These are phyloP conservation scores for Rhizopogon roseolus DNA, from an alignment of 768 basidiomycete genomes.

Conservation along the genomic window DNA sequence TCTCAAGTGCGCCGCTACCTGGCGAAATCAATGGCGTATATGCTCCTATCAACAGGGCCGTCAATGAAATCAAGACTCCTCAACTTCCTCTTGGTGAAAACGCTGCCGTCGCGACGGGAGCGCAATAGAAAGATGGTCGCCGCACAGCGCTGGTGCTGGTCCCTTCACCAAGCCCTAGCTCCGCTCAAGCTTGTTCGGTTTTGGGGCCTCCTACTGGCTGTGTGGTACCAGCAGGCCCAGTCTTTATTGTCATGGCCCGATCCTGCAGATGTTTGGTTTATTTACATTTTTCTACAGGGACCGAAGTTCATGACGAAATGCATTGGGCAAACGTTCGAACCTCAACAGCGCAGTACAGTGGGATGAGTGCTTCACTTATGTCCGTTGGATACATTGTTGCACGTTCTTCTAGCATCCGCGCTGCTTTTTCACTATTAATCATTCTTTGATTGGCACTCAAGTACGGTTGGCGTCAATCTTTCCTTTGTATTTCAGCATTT, in stretches of 20 bases:
- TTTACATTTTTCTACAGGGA: conserved; percentile 29
- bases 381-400: conserved; percentile 15
- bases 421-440: conserved; percentile 2
- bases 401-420: conserved; percentile 6
- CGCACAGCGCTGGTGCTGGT: conserved; percentile 2
- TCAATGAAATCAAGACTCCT: conserved; percentile 48
- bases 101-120: conserved; percentile 47
- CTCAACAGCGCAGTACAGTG: conserved; percentile 7
- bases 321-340: conserved; percentile 11
- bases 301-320: conserved; percentile 16
- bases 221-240: conserved; percentile 8
- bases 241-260: conserved; percentile 10
- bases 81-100: conserved; percentile 61
- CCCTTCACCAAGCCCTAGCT: conserved; percentile 2
- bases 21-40: conserved; percentile 35
- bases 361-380: conserved; percentile 8
- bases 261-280: conserved; percentile 20
- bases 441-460: background rate
- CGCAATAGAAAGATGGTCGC: conserved; percentile 18
- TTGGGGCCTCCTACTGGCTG: background rate
- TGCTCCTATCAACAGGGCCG: conserved; percentile 34
- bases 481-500: conserved; percentile 16
- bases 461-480: conserved; percentile 1
- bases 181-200: conserved; percentile 1
- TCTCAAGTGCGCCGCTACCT: conserved; percentile 25